Evolutionary conservation across 164 flowering plant genomes (phyloP).

Genomic region (Aristolochia fimbriata): DNA sequence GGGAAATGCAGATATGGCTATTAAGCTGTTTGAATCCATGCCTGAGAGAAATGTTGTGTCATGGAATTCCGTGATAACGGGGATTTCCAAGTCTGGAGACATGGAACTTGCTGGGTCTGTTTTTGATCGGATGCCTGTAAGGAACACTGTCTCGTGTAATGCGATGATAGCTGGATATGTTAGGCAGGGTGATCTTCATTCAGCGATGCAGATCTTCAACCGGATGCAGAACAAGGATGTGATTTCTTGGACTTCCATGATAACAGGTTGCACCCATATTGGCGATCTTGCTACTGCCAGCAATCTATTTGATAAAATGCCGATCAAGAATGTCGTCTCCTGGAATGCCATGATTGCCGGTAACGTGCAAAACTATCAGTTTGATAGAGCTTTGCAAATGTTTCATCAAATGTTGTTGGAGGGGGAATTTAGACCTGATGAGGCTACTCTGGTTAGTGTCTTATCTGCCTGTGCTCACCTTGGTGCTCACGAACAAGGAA

Average conservation of each 20-base stretch:
- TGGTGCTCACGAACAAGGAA: constrained; percentile 43
- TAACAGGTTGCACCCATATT: constrained; percentile 28
- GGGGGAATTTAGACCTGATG: constrained; percentile 36
- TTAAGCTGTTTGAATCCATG: constrained; percentile 28
- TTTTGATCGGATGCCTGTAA: constrained; percentile 29
- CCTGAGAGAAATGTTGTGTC: constrained; percentile 35
- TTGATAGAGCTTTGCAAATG: constrained; percentile 28
- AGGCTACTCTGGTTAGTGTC: constrained; percentile 29
- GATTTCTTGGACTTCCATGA: constrained; percentile 40
- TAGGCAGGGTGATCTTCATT: constrained; percentile 19
- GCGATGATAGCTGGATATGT: constrained; percentile 35
- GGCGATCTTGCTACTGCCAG: constrained; percentile 28
- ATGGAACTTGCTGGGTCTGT: constrained; percentile 25
- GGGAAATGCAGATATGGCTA: constrained; percentile 26
- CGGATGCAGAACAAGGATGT: constrained; percentile 34
- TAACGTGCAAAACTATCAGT: constrained; percentile 29
- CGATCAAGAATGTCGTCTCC: constrained; percentile 31
- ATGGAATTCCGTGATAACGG: constrained; percentile 38
- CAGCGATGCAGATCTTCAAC: constrained; percentile 28
- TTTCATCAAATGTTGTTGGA: constrained; percentile 32
- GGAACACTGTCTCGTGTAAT: constrained; percentile 35
- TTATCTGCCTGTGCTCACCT: constrained; percentile 46
- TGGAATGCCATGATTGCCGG: constrained; percentile 55
- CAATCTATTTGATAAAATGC: constrained; percentile 27
- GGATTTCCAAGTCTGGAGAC: constrained; percentile 24